Percentiles rank a stretch among this genome's conserved stretches.
Evolutionary conservation across 2,329 filamentous ascomycete species (phyloP).

Genomic region (Fusarium dlaminii): DNA sequence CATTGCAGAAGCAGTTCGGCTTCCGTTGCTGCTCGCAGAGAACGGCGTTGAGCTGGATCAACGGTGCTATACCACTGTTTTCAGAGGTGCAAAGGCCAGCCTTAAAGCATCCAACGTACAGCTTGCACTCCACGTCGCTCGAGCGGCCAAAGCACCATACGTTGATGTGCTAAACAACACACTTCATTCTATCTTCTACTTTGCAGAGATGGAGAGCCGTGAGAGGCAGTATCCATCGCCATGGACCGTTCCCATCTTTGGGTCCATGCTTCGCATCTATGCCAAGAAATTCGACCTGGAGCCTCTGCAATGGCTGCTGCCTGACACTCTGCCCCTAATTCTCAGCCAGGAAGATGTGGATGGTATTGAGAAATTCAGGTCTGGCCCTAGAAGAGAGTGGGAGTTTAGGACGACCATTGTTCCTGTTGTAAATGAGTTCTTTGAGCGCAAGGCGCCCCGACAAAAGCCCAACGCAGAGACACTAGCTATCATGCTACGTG

Average conservation of each 20-base stretch:
- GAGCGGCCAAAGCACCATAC: slow-evolving; percentile 59
- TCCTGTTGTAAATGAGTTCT: slow-evolving; percentile 47
- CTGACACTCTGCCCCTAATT: slow-evolving; percentile 48
- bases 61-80: slow-evolving; percentile 73
- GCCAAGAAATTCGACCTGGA: slow-evolving; percentile 57
- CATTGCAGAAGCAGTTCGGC: slow-evolving; percentile 48
- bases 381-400: slow-evolving; percentile 39
- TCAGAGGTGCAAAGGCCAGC: slow-evolving; percentile 73
- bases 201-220: slow-evolving; percentile 53
- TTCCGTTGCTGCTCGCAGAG: slow-evolving; percentile 48
- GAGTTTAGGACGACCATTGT: slow-evolving; percentile 46
- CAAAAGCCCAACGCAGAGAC: slow-evolving; percentile 52
- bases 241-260: slow-evolving; percentile 53
- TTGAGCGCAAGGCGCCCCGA: slow-evolving; percentile 37
- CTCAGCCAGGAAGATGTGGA: slow-evolving; percentile 36
- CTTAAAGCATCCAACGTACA: slow-evolving; percentile 63
- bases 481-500: slow-evolving; percentile 58
- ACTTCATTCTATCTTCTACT: slow-evolving; percentile 61
- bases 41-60: slow-evolving; percentile 68
- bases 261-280: slow-evolving; percentile 60
- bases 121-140: slow-evolving; percentile 49
- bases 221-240: slow-evolving; percentile 44
- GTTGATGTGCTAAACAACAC: slow-evolving; percentile 49
- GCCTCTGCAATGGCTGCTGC: slow-evolving; percentile 55
- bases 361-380: slow-evolving; percentile 37